A percentile compares a stretch with the other conserved stretches of the same genome.
Evolutionary conservation across 2,329 filamentous ascomycete genomes (phyloP).

Genomic region (Pseudocercospora eumusae): DNA sequence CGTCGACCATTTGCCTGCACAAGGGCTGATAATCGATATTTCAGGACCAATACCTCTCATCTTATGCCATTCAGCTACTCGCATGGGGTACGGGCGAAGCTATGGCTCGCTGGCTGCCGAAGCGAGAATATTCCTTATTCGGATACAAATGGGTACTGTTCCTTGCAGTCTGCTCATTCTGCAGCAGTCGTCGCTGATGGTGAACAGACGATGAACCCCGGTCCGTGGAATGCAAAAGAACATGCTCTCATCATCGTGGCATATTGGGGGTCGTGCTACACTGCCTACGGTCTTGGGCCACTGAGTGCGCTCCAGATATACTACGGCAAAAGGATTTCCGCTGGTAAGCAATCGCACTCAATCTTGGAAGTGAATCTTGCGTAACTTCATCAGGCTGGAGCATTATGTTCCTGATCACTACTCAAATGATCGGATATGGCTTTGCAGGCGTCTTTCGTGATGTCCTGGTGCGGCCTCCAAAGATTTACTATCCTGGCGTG

Average conservation of each 20-base stretch:
- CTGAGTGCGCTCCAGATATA: conserved; percentile 24
- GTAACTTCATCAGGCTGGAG: conserved; percentile 11
- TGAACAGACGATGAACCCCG: conserved; percentile 14
- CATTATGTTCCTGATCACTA: conserved; percentile 22
- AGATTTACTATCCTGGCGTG: conserved; percentile 76
- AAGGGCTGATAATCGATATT: not conserved
- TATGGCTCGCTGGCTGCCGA: conserved; percentile 30
- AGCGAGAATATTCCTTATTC: conserved; percentile 30
- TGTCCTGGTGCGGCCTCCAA: conserved; percentile 77
- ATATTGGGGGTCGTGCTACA: conserved; percentile 34
- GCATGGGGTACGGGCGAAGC: conserved; percentile 24
- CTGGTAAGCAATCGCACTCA: not conserved
- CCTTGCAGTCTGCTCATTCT: not conserved
- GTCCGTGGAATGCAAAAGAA: conserved; percentile 41
- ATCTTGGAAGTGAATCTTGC: not conserved
- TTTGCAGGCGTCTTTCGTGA: conserved; percentile 73
- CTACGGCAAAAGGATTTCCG: conserved; percentile 20
- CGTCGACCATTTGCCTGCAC: not conserved
- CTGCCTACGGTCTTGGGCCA: conserved; percentile 22
- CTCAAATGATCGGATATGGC: conserved; percentile 65
- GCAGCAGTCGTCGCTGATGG: not conserved
- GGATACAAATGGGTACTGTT: conserved; percentile 32
- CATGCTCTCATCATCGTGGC: conserved; percentile 41
- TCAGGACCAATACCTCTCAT: conserved; percentile 10
- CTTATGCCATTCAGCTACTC: conserved; percentile 20